Evolutionary conservation across 2,329 filamentous ascomycete species (phyloP).

Genomic region (Hypoxylon sp.): DNA sequence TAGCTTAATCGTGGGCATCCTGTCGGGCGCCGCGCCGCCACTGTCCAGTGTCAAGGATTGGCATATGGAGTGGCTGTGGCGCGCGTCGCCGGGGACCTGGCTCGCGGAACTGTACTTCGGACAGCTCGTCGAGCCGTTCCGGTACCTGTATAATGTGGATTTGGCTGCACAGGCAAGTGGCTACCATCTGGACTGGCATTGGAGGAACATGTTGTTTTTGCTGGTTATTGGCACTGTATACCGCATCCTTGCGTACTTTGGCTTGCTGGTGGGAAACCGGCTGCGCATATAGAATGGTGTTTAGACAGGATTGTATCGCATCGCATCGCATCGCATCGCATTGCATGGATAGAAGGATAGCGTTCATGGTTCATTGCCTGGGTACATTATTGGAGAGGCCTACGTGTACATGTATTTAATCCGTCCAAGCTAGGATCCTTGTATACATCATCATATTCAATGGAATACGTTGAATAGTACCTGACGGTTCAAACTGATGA

Average conservation of each 20-base stretch:
- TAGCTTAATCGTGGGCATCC: slow-evolving; percentile 66
- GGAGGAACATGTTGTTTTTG: slow-evolving; percentile 62
- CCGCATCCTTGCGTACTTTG: slow-evolving; percentile 62
- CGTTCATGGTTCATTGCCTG: background rate
- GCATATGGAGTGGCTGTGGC: slow-evolving; percentile 70
- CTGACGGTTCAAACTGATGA: background rate
- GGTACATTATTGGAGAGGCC: background rate
- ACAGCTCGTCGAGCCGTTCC: slow-evolving; percentile 64
- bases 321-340: background rate
- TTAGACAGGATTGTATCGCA: background rate
- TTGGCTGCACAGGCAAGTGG: slow-evolving; percentile 61
- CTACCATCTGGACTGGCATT: slow-evolving; percentile 62
- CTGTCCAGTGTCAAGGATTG: slow-evolving; percentile 64
- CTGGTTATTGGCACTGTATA: slow-evolving; percentile 62
- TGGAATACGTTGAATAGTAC: background rate
- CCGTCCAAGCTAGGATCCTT: background rate
- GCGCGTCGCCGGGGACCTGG: slow-evolving; percentile 68
- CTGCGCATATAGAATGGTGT: slow-evolving; percentile 48
- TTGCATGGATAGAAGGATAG: background rate
- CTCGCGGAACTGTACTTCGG: slow-evolving; percentile 70
- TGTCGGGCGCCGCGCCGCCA: slow-evolving; percentile 68
- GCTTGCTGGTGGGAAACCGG: slow-evolving; percentile 55
- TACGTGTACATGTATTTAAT: background rate
- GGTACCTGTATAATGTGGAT: slow-evolving; percentile 66
- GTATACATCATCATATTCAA: background rate